Evolutionary conservation across 495 filamentous ascomycete genomes (phyloP).

Genomic region (Annulohypoxylon moriforme): DNA sequence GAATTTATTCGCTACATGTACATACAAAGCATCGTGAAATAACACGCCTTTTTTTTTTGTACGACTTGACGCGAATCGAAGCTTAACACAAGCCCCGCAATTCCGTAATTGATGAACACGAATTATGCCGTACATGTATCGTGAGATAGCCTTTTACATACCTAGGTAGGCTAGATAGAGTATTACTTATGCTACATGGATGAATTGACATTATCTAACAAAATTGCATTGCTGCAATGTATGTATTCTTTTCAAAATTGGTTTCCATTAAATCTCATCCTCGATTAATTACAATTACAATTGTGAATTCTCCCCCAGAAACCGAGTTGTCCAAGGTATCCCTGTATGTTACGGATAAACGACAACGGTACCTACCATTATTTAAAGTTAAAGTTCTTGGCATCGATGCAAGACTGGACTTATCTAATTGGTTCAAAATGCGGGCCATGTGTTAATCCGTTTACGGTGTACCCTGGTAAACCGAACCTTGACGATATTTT

Average conservation of each 20-base stretch:
- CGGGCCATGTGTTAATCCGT: constrained; percentile 37
- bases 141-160: not conserved
- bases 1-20: constrained; percentile 29
- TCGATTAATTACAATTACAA: not conserved
- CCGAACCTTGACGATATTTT: constrained; percentile 31
- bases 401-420: not conserved
- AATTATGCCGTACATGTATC: constrained; percentile 7
- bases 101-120: constrained; percentile 34
- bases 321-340: not conserved
- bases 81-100: constrained; percentile 19
- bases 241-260: not conserved
- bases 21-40: not conserved
- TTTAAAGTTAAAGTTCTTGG: constrained; percentile 9
- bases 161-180: not conserved
- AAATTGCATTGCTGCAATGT: not conserved
- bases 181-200: not conserved
- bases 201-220: not conserved
- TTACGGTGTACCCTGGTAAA: constrained; percentile 8
- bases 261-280: constrained; percentile 3
- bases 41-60: not conserved
- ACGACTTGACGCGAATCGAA: constrained; percentile 19
- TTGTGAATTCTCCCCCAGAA: not conserved
- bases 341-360: constrained; percentile 5
- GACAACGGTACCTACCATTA: not conserved
- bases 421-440: constrained; percentile 15